phyloP scores from a whole-genome alignment of 2,329 filamentous ascomycete genomes.

The Cladosporium sp. region DNA sequence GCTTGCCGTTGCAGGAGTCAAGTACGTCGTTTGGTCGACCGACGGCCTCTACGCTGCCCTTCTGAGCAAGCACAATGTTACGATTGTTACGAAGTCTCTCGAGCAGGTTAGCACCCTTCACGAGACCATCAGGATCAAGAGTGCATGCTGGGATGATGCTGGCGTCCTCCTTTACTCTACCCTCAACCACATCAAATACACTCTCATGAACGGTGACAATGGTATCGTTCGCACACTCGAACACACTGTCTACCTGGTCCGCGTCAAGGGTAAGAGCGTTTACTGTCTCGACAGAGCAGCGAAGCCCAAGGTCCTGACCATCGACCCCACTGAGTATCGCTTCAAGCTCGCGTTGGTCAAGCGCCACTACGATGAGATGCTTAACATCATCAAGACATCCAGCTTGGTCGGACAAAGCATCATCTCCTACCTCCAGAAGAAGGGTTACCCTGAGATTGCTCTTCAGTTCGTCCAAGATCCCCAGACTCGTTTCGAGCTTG shows the following conservation, averaged over 20 bases:
- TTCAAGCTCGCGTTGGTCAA: conserved; percentile 98
- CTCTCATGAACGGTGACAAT: conserved; percentile 91
- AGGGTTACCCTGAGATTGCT: conserved; percentile 97
- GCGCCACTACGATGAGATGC: conserved; percentile 98
- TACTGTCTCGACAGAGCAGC: conserved; percentile 92
- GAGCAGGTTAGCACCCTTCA: conserved; percentile 96
- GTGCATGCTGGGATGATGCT: conserved; percentile 95
- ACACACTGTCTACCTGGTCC: conserved; percentile 93
- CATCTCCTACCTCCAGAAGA: conserved; percentile 98
- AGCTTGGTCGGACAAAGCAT: conserved; percentile 98
- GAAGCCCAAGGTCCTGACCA: conserved; percentile 85
- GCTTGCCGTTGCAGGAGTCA: conserved; percentile 83
- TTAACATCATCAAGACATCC: conserved; percentile 96
- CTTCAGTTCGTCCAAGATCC: conserved; percentile 98
- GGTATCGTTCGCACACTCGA: conserved; percentile 96
- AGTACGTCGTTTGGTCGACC: conserved; percentile 99
- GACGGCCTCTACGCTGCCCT: conserved; percentile 92
- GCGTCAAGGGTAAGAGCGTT: conserved; percentile 89
- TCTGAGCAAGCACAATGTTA: conserved; percentile 98
- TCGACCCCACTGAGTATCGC: conserved; percentile 96
- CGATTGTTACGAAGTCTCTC: conserved; percentile 92
- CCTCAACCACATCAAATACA: conserved; percentile 98
- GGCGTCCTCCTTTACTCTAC: conserved; percentile 97
- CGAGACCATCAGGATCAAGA: conserved; percentile 99
- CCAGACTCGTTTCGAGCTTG: conserved; percentile 92